phyloP scores from a whole-genome alignment of 106 monocot genomes.

The Hemerocallis citrina region DNA sequence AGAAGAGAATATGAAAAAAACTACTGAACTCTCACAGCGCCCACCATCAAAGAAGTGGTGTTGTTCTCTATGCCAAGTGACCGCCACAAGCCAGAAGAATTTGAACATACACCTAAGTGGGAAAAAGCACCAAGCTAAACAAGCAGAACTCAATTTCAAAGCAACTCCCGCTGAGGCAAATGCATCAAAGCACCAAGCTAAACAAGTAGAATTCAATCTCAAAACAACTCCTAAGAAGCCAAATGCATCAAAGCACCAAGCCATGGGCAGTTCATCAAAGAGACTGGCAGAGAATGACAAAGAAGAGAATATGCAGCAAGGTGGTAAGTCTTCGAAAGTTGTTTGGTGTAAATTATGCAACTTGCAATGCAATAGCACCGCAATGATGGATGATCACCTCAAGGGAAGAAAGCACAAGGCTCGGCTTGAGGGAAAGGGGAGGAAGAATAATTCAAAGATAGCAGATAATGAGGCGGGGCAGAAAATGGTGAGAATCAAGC shows the following conservation, averaged over 20 bases:
- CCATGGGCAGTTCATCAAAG: neutral
- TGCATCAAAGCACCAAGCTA: neutral
- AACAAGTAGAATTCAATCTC: neutral
- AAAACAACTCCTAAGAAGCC: neutral
- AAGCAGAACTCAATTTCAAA: neutral
- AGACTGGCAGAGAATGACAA: neutral
- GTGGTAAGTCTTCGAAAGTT: neutral
- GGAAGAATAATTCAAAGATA: neutral
- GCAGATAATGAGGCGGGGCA: neutral
- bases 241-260: neutral
- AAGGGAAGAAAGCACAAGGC: constrained; percentile 1
- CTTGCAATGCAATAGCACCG: neutral
- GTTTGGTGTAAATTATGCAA: neutral
- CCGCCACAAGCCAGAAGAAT: constrained; percentile 1
- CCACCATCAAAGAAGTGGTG: neutral
- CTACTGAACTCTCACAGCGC: too few species aligned
- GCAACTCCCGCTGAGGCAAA: neutral
- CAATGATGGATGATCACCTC: neutral
- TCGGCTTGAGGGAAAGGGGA: too few species aligned
- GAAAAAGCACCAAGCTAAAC: constrained; percentile 4
- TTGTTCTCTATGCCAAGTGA: constrained; percentile 8
- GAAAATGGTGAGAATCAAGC: too few species aligned
- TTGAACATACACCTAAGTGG: constrained; percentile 2
- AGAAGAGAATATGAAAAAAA: neutral
- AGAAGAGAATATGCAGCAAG: neutral